Evolutionary conservation across 352 stramenopile genomes (phyloP).

Genomic region (Aphanomyces cochlioides): DNA sequence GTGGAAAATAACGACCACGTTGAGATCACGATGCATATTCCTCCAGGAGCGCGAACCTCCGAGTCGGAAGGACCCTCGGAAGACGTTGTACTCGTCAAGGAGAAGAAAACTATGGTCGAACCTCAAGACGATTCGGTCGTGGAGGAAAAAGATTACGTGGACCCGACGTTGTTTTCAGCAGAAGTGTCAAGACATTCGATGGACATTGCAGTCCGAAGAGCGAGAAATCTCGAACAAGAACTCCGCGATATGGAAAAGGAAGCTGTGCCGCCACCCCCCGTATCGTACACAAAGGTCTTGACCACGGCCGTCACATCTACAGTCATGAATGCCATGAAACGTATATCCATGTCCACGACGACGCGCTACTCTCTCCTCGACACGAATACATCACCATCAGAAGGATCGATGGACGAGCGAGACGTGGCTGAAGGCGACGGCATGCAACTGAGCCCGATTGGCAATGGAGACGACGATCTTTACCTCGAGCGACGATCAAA

Average conservation of each 20-base stretch:
- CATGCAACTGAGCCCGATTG: conserved; percentile 74
- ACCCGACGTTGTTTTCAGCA: conserved; percentile 74
- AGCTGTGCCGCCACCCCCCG: background rate
- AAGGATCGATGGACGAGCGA: conserved; percentile 41
- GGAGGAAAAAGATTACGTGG: conserved; percentile 54
- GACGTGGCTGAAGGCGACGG: conserved; percentile 79
- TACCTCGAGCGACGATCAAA: conserved; percentile 50
- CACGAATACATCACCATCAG: conserved; percentile 51
- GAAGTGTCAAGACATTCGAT: conserved; percentile 79
- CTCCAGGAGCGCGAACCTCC: conserved; percentile 20
- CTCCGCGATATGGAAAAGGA: conserved; percentile 58
- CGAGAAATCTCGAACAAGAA: conserved; percentile 64
- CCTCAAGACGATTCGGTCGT: background rate
- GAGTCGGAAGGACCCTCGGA: conserved; percentile 18
- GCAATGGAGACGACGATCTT: conserved; percentile 40
- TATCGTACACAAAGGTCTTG: conserved; percentile 12
- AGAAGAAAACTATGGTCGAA: conserved; percentile 1
- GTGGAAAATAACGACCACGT: background rate
- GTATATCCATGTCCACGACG: conserved; percentile 30
- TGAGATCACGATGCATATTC: conserved; percentile 7
- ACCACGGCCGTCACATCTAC: conserved; percentile 21
- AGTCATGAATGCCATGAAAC: conserved; percentile 19
- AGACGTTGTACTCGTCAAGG: background rate
- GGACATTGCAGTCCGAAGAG: conserved; percentile 74
- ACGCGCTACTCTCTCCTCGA: conserved; percentile 25